phyloP scores from a whole-genome alignment of 306 rosid genomes.

The Vicia villosa region DNA sequence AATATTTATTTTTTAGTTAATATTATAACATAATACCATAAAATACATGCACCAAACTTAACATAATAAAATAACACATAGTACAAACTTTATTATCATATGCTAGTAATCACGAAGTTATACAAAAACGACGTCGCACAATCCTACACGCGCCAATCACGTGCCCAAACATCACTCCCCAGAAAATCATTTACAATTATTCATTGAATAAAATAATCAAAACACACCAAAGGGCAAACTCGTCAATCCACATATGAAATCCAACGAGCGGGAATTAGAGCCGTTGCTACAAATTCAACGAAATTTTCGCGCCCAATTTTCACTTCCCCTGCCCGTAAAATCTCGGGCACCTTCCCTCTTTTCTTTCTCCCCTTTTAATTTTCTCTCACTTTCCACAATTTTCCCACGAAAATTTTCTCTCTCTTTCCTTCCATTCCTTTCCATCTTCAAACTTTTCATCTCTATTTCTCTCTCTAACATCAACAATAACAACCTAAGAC shows the following conservation, averaged over 20 bases:
- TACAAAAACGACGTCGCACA: constrained; percentile 50
- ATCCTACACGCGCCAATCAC: constrained; percentile 27
- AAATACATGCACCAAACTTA: no score
- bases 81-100: no score
- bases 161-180: constrained; percentile 48
- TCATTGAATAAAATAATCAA: not conserved
- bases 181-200: constrained; percentile 33
- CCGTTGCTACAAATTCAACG: constrained; percentile 68
- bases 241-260: not conserved
- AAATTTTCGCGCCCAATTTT: constrained; percentile 59
- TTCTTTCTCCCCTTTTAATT: constrained; percentile 16
- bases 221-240: constrained; percentile 38
- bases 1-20: no score
- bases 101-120: not conserved
- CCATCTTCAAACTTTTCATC: constrained; percentile 25
- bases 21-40: no score
- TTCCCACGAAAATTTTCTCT: constrained; percentile 33
- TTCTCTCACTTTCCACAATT: constrained; percentile 34
- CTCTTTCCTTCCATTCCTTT: constrained; percentile 21
- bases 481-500: constrained; percentile 21
- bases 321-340: constrained; percentile 71
- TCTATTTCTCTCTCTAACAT: constrained; percentile 33
- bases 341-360: constrained; percentile 61
- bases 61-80: no score
- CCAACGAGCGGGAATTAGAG: constrained; percentile 85